Evolutionary conservation across 345 rosid genomes (phyloP), one percentile per base, ranked within the genome.

Genomic region (Gossypium longicalyx): DNA sequence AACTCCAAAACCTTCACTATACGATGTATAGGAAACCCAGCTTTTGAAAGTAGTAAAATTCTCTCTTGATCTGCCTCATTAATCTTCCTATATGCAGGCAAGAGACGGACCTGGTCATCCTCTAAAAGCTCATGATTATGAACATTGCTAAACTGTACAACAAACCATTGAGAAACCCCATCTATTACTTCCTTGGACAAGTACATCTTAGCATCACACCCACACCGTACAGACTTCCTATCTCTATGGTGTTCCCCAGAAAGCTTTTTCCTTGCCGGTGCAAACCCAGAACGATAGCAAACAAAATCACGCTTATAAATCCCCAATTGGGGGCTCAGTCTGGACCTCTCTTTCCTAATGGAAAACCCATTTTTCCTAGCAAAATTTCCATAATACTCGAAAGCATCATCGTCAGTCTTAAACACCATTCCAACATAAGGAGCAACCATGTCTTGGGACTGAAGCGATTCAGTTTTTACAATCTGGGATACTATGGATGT

Each of bases 151-250:
- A 76, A 82, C 59, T 82, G 85, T 54, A 82, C 85, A 58, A 82
- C 85, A 79, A 73, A 82, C 85, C 82, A 79, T 44, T 82, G 85
- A 43, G 82, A 79, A 65, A 76, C 68, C 56, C 82, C 82, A 69
- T 82, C 80, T 57, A 79, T 76, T 12, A 82, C 80, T 51, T 82
- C 82, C 77, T 79, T 82, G 2, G 80, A 79, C 80, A 82, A 70
- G 72, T 76, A 79, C 85, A 82, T 82, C 77, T 82, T 82, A 0
- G 82, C 80, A 76, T 82, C 85, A 70, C 85, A 82, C 66, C 85
- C 82, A 58, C 85, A 82, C 9, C 80, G 72, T 23, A 79, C 78
- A 7, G 85, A 82, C 73, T 79, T 82, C 78, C 85, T 76, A 74
- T 82, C 80, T 44, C 85, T 76, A 60, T 82, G 85, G 76, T 79